These are phyloP conservation scores for Lonicera japonica DNA, from an alignment of 129 eudicot species.

Conservation along the genomic window DNA sequence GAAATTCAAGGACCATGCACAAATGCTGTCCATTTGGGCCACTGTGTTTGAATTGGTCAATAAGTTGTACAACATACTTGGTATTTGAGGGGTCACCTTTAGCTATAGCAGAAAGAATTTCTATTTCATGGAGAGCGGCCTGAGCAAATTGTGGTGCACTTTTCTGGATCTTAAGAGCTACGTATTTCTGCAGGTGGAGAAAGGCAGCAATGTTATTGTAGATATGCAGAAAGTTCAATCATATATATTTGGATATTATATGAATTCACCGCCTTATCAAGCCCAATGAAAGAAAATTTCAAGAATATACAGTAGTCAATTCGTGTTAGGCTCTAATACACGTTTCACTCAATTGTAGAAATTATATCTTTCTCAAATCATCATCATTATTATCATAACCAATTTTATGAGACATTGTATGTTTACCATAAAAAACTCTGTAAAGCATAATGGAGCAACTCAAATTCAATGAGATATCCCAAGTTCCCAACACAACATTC, in stretches of 20 bases:
- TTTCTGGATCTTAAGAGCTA: conserved; percentile 94
- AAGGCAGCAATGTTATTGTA: conserved; percentile 10
- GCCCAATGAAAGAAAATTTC: neutral
- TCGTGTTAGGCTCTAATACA: neutral
- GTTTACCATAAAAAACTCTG: neutral
- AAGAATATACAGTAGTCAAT: neutral
- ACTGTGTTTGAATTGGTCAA: conserved; percentile 86
- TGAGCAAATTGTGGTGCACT: conserved; percentile 95
- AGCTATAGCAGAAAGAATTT: conserved; percentile 67
- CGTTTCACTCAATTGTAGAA: no score
- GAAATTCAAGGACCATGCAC: conserved; percentile 97
- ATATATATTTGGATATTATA: neutral
- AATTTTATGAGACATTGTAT: no score
- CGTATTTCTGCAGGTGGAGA: conserved; percentile 43
- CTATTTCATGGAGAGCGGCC: conserved; percentile 92
- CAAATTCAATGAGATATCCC: neutral
- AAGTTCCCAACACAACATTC: neutral
- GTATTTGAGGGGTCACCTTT: conserved; percentile 62
- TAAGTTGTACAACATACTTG: conserved; percentile 61
- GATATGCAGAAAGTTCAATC: neutral
- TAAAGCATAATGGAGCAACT: neutral
- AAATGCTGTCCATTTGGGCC: conserved; percentile 97
- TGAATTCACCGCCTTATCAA: neutral
- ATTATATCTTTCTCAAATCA: no score
- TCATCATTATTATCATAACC: no score